Conservation (phyloP, 73 alveolate species). For the Effrenium voratum region DNA sequence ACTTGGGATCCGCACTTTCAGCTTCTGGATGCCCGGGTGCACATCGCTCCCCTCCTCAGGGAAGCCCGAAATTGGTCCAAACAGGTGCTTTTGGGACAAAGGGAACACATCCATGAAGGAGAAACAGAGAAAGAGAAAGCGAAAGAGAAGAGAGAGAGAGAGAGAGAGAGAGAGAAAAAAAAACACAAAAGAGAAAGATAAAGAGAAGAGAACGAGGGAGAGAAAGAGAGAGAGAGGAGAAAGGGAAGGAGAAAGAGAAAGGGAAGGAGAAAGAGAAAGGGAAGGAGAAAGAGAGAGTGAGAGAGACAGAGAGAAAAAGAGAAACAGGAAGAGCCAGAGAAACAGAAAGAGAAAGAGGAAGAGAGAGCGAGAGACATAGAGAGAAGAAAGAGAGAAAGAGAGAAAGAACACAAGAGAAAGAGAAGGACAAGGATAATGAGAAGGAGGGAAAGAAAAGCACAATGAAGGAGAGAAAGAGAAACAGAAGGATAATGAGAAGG, state of each 20-base stretch:
- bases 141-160: background rate
- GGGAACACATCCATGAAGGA: background rate
- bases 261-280: background rate
- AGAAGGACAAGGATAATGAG: no score
- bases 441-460: no score
- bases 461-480: no score
- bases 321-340: background rate
- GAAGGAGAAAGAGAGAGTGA: no score
- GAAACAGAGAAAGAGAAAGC: background rate
- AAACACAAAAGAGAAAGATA: no score
- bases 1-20: no score
- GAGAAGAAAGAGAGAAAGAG: no score
- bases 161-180: background rate
- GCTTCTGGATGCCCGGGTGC: conserved; percentile 58
- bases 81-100: background rate
- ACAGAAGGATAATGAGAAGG: no score
- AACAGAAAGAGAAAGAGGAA: background rate
- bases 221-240: background rate
- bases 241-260: background rate
- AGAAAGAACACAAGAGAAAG: no score
- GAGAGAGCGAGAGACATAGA: no score
- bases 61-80: background rate
- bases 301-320: no score
- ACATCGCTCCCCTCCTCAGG: conserved; percentile 72
- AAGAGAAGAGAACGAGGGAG: background rate